Conservation (phyloP, 2,329 filamentous ascomycete species). For the Fusarium vanettenii region DNA sequence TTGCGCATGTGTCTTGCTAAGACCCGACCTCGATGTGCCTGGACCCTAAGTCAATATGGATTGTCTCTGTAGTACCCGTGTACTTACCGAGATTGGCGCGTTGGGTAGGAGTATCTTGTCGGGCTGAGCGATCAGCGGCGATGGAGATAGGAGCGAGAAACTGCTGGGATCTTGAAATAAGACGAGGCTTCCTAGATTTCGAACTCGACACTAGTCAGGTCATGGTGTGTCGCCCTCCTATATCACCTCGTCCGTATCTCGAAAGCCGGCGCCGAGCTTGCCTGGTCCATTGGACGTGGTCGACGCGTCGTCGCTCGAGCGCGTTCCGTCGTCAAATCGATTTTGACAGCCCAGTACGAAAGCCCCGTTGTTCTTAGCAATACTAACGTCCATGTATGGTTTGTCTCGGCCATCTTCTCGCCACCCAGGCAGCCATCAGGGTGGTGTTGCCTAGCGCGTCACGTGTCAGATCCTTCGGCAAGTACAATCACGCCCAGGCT, state of each 20-base stretch:
- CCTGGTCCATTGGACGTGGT: conserved; percentile 36
- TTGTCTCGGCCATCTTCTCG: conserved; percentile 35
- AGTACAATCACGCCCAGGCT: not conserved
- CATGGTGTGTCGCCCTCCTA: conserved; percentile 53
- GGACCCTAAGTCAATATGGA: not conserved
- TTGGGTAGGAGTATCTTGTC: conserved; percentile 29
- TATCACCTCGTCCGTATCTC: conserved; percentile 43
- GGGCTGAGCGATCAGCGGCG: conserved; percentile 27
- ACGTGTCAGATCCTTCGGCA: conserved; percentile 36
- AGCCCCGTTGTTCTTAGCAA: conserved; percentile 6
- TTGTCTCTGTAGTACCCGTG: not conserved
- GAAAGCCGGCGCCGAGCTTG: conserved; percentile 23
- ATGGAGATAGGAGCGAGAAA: conserved; percentile 54
- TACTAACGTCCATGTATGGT: conserved; percentile 24
- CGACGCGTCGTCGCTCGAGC: conserved; percentile 7
- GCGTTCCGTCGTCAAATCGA: conserved; percentile 3
- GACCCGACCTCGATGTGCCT: conserved; percentile 25
- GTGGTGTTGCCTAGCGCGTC: conserved; percentile 40
- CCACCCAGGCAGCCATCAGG: conserved; percentile 20
- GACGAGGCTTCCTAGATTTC: conserved; percentile 57
- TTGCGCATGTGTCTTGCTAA: conserved; percentile 34
- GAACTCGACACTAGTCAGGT: conserved; percentile 56
- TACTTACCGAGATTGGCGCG: conserved; percentile 15
- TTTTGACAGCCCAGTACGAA: not conserved
- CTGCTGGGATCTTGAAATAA: conserved; percentile 54